Evolutionary conservation across 2,329 filamentous ascomycete genomes (phyloP), one percentile per base, ranked within the genome.

Genomic region (Alternaria rosae): DNA sequence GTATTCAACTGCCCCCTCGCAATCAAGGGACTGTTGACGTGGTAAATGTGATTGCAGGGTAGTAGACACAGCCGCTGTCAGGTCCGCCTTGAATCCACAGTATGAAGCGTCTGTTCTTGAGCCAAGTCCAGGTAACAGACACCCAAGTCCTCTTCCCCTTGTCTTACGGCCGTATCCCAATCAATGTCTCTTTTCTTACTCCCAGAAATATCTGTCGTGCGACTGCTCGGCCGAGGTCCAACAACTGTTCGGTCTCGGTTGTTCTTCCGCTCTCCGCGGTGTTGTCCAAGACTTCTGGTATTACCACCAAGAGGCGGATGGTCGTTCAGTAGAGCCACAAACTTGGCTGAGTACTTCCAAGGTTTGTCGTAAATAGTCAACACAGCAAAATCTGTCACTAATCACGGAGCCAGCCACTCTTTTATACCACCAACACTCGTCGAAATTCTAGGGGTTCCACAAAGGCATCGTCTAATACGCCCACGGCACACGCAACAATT

Each of bases 401-500:
- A 28, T 15, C 47, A 51, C 47, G n/a, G 9, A 30, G 47, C 47
- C 32, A 38, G 30, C 20, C 20, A 25, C 20, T 23, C 20, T 51
- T 13, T 51, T 51, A 51, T 51, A 51, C 28, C 30, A 51, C 28
- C 35, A 11, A 17, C 20, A 15, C 47, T 2, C 20, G 30, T 20
- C 47, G 20, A 51, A 51, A 35, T 7, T 51, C 30, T 38, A 51
- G 32, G 42, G 32, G 26, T 48, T 28, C 10, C 35, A 43, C 13
- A 35, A 20, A 8, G 0, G 12, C 23, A 23, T 45, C 25, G 17
- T 9, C 17, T n/a, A 44, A 45, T 11, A 44, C 11, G 21, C 17
- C 11, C 13, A 52, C 54, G 58, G 58, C n/a, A 47, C 23, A 20
- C 42, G 25, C 23, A 55, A 50, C 47, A n/a, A 38, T 53, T 53